These are phyloP conservation scores for Suillus brevipes DNA, from an alignment of 768 basidiomycete species.

Conservation along the genomic window DNA sequence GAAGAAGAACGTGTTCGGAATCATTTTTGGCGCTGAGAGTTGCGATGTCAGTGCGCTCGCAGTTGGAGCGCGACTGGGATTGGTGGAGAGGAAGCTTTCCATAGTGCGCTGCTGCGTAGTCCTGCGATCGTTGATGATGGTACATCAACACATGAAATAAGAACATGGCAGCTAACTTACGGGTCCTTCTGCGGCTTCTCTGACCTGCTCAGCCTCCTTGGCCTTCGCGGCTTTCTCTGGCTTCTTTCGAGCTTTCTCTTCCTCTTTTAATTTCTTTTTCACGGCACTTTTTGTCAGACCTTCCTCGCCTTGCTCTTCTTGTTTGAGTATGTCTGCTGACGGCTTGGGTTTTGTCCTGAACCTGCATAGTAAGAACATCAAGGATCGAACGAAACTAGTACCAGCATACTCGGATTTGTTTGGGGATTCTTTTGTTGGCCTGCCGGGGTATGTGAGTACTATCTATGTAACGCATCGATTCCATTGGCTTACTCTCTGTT, in stretches of 20 bases:
- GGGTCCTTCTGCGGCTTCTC: conserved; percentile 61
- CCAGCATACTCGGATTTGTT: no score
- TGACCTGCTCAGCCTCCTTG: conserved; percentile 72
- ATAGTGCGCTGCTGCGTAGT: conserved; percentile 77
- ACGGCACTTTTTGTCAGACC: conserved; percentile 84
- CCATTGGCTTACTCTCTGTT: not conserved
- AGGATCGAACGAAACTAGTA: no score
- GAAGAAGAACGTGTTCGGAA: conserved; percentile 76
- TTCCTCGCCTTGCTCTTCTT: conserved; percentile 29
- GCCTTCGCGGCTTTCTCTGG: conserved; percentile 83
- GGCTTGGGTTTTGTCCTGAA: no score
- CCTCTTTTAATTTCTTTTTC: conserved; percentile 89
- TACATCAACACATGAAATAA: conserved; percentile 5
- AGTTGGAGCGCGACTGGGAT: conserved; percentile 73
- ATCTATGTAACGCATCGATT: not conserved
- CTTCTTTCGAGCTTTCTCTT: conserved; percentile 86
- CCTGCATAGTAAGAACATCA: no score
- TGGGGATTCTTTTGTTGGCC: not conserved
- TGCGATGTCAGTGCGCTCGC: conserved; percentile 62
- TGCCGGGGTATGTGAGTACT: not conserved
- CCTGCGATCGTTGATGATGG: conserved; percentile 42
- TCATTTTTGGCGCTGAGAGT: conserved; percentile 60
- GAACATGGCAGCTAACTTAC: conserved; percentile 35
- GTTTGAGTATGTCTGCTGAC: not conserved
- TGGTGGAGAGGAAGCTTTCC: conserved; percentile 89